Conservation (phyloP, 2,329 filamentous ascomycete species). For the Fusarium subglutinans region DNA sequence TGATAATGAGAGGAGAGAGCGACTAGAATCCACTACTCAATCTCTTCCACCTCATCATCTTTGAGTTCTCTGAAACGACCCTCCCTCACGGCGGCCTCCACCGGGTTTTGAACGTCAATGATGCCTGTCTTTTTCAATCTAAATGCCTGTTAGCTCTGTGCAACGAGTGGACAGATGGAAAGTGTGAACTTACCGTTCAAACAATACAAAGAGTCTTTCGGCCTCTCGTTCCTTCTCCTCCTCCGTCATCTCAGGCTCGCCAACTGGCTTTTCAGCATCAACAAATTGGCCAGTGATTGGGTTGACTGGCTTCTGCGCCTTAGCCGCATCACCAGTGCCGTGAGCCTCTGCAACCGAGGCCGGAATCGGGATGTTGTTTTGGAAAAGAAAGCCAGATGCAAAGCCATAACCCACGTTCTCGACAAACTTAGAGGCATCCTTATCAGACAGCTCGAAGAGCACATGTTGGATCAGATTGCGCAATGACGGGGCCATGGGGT, state of each 20-base stretch:
- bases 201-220: slow-evolving; percentile 87
- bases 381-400: slow-evolving; percentile 88
- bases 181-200: slow-evolving; percentile 72
- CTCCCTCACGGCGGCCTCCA: slow-evolving; percentile 73
- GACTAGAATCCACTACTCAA: slow-evolving; percentile 43
- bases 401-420: slow-evolving; percentile 95
- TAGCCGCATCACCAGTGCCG: slow-evolving; percentile 42
- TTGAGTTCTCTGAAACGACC: slow-evolving; percentile 76
- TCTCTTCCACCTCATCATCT: slow-evolving; percentile 60
- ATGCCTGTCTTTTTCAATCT: slow-evolving; percentile 78
- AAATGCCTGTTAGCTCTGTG: slow-evolving; percentile 24
- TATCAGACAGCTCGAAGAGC: slow-evolving; percentile 87
- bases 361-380: slow-evolving; percentile 82
- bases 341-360: slow-evolving; percentile 66
- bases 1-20: not conserved
- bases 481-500: slow-evolving; percentile 74
- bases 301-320: slow-evolving; percentile 66
- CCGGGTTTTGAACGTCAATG: slow-evolving; percentile 81
- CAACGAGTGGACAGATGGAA: not conserved
- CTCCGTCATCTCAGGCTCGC: slow-evolving; percentile 79
- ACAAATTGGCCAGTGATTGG: slow-evolving; percentile 87
- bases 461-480: slow-evolving; percentile 80
- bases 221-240: slow-evolving; percentile 94
- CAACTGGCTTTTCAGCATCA: slow-evolving; percentile 69
- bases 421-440: slow-evolving; percentile 81